Evolutionary conservation across 2,329 filamentous ascomycete species (phyloP), one percentile per base, ranked within the genome.

Genomic region (Arthroderma sp.): DNA sequence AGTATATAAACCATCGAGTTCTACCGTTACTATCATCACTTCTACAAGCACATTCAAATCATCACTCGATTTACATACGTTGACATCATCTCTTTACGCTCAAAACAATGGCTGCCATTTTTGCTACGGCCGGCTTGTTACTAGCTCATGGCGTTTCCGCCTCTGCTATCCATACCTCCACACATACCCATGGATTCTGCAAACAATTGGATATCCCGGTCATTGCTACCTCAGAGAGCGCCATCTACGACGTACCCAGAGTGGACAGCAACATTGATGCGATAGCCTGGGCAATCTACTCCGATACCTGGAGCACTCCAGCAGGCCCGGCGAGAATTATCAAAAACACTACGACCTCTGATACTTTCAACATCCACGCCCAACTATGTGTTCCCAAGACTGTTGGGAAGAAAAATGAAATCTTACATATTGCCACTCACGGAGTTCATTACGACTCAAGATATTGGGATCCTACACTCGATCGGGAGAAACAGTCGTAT

Each of bases 401-500:
- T 39, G 15, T 39, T 11, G 44, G 35, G 9, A 49, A 43, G 13
- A 60, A 61, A 38, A 60, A 56, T 31, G 53, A 56, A 33, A 53
- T 62, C 25, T 56, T 63, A 17, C 62, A 63, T 31, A 63, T 63
- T 23, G 61, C 61, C 17, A 61, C 62, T 6, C 62, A 62, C 49
- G 62, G 62, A n/a, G 61, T 57, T 11, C 52, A 54, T 25, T 54
- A 54, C 23, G 52, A 54, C 11, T 68, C 67, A 35, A 68, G 58
- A 19, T 70, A 71, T 21, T 59, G 53, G 57, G 54, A 59, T 19
- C 37, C 57, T 19, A 43, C 9, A 5, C 23, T 56, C 25, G 33
- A 56, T 21, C 54, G 53, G 2, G 54, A 59, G 17, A 47, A 59
- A 33, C 54, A 59, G 38, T 72, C 69, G 7, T 73, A 70, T 57